Evolutionary conservation across 2,329 filamentous ascomycete genomes (phyloP).

Genomic region (Stagonosporopsis chrysanthemi): DNA sequence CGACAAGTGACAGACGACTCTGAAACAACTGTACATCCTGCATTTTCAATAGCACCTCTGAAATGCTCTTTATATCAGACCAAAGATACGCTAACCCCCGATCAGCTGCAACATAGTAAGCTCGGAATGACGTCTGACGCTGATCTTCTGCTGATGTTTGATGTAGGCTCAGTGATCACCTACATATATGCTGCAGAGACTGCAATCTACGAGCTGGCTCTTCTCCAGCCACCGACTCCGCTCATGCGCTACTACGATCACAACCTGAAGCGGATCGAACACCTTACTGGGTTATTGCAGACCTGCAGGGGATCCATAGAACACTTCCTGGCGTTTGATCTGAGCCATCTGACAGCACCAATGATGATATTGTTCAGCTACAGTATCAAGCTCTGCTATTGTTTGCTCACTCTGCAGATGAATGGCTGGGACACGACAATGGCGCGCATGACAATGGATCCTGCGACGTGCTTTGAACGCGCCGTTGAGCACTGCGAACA

Average conservation of each 20-base stretch:
- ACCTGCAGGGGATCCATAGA: conserved; percentile 25
- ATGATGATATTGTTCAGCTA: conserved; percentile 25
- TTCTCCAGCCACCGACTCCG: conserved; percentile 8
- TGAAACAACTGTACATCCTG: conserved; percentile 12
- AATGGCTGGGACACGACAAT: conserved; percentile 25
- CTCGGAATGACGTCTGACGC: background rate
- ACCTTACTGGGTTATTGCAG: conserved; percentile 22
- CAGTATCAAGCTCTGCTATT: conserved; percentile 23
- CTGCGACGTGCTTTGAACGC: conserved; percentile 19
- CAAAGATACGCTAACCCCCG: conserved; percentile 11
- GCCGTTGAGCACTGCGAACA: conserved; percentile 19
- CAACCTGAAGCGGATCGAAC: conserved; percentile 23
- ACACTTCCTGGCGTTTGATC: conserved; percentile 15
- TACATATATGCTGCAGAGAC: conserved; percentile 24
- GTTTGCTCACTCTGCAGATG: conserved; percentile 22
- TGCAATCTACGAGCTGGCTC: conserved; percentile 27
- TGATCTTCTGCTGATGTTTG: background rate
- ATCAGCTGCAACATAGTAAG: conserved; percentile 26
- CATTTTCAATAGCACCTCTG: conserved; percentile 25
- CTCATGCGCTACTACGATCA: conserved; percentile 14
- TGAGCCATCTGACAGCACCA: conserved; percentile 15
- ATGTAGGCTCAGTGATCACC: conserved; percentile 19
- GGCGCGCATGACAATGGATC: conserved; percentile 18
- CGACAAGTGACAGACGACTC: conserved; percentile 30
- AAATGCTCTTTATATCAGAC: conserved; percentile 20